phyloP scores from a whole-genome alignment of 169 alveolate genomes.

The Plasmodium coatneyi region DNA sequence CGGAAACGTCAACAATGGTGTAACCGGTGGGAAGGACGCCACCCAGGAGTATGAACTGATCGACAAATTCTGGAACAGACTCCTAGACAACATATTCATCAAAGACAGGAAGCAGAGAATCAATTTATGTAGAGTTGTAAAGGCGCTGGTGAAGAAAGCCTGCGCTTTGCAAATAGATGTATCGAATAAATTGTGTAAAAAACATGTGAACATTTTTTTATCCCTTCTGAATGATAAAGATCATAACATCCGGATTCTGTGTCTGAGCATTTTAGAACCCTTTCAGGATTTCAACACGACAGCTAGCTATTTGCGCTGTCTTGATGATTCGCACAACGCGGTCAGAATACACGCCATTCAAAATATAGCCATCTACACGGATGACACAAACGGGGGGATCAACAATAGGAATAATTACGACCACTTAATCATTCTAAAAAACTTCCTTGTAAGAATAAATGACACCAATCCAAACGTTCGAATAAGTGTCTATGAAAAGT shows the following conservation, averaged over 20 bases:
- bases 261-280: slow-evolving; percentile 74
- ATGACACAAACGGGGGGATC: slow-evolving; percentile 4
- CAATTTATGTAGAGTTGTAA: slow-evolving; percentile 68
- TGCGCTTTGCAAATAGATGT: slow-evolving; percentile 80
- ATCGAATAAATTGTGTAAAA: slow-evolving; percentile 72
- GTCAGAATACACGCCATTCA: slow-evolving; percentile 61
- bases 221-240: slow-evolving; percentile 76
- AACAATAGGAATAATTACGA: slow-evolving; percentile 27
- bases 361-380: slow-evolving; percentile 35
- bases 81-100: slow-evolving; percentile 71
- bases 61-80: slow-evolving; percentile 77
- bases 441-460: slow-evolving; percentile 41
- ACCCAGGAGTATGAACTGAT: slow-evolving; percentile 44
- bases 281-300: slow-evolving; percentile 66
- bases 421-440: slow-evolving; percentile 26
- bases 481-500: slow-evolving; percentile 66
- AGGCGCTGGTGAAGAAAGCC: slow-evolving; percentile 70
- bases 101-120: slow-evolving; percentile 79
- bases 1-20: not conserved
- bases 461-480: slow-evolving; percentile 58
- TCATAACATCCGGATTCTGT: slow-evolving; percentile 59
- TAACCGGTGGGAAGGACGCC: not conserved
- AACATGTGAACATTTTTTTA: slow-evolving; percentile 78
- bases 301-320: slow-evolving; percentile 49
- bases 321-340: slow-evolving; percentile 49